Percentiles rank a stretch among this genome's conserved stretches.
phyloP scores from a whole-genome alignment of 1,139 yeast genomes.

The Saccharomycopsis hybrid region DNA sequence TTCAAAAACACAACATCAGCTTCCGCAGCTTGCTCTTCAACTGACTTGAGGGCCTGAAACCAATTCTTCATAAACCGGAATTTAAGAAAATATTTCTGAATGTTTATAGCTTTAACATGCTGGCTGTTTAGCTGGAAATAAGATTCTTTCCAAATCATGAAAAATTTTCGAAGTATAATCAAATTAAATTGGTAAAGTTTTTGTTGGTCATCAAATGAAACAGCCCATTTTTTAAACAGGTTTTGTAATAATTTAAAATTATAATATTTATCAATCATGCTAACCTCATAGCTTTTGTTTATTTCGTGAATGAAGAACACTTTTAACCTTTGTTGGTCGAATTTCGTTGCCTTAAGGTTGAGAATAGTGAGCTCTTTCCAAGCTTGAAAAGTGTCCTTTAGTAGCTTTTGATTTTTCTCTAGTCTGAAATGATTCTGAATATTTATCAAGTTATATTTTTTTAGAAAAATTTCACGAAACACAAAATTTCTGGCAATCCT shows the following conservation, averaged over 20 bases:
- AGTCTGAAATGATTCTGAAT: not conserved
- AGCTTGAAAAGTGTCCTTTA: slow-evolving; percentile 2
- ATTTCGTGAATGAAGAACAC: slow-evolving; percentile 3
- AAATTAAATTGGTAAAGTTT: not conserved
- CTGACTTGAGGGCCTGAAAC: slow-evolving; percentile 1
- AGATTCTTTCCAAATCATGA: slow-evolving; percentile 11
- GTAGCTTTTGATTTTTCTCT: not conserved
- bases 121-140: not conserved
- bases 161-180: slow-evolving; percentile 1
- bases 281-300: slow-evolving; percentile 4
- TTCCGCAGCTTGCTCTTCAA: not conserved
- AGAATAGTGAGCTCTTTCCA: slow-evolving; percentile 9
- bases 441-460: not conserved
- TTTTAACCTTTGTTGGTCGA: slow-evolving; percentile 6
- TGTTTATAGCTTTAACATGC: not conserved
- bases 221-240: slow-evolving; percentile 7
- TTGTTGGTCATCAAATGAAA: not conserved
- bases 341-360: slow-evolving; percentile 5
- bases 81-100: not conserved
- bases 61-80: not conserved
- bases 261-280: slow-evolving; percentile 9
- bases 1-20: slow-evolving; percentile 10
- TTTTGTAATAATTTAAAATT: slow-evolving; percentile 5
- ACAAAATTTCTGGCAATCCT: slow-evolving; percentile 7
- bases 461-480: slow-evolving; percentile 5